Conservation (phyloP, 2,329 filamentous ascomycete genomes). For the Coniella lustricola region DNA sequence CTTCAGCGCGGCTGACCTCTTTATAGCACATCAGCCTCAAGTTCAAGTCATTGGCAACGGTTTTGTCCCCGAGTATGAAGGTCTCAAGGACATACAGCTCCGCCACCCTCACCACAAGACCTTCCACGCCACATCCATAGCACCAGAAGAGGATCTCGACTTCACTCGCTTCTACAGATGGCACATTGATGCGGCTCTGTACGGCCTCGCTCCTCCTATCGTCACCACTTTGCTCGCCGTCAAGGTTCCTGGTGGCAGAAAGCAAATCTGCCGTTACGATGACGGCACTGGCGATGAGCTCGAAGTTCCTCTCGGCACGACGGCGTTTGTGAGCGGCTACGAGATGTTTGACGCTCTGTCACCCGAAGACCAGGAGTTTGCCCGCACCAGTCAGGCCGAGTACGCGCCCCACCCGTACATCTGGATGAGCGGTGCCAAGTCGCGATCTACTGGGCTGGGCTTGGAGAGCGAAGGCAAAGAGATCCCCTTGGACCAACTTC, state of each 20-base stretch:
- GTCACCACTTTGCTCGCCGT: slow-evolving; percentile 69
- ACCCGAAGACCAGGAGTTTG: slow-evolving; percentile 60
- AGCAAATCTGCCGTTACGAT: slow-evolving; percentile 65
- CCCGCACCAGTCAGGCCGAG: slow-evolving; percentile 58
- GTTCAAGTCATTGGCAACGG: slow-evolving; percentile 78
- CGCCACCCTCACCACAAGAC: slow-evolving; percentile 71
- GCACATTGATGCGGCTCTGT: slow-evolving; percentile 75
- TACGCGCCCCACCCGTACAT: slow-evolving; percentile 76
- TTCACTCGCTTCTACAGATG: slow-evolving; percentile 62
- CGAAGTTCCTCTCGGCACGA: slow-evolving; percentile 65
- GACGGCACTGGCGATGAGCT: slow-evolving; percentile 62
- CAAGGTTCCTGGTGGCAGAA: slow-evolving; percentile 59
- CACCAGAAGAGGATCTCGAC: slow-evolving; percentile 39
- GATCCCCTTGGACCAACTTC: slow-evolving; percentile 29
- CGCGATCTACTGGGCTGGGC: slow-evolving; percentile 63
- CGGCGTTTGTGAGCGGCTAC: slow-evolving; percentile 66
- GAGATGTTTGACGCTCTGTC: slow-evolving; percentile 63
- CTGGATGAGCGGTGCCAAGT: slow-evolving; percentile 68
- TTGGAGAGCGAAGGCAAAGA: slow-evolving; percentile 61
- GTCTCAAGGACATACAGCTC: slow-evolving; percentile 59
- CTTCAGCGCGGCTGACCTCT: background rate
- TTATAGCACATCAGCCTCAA: slow-evolving; percentile 60
- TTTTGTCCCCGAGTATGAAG: slow-evolving; percentile 61
- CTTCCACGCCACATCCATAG: slow-evolving; percentile 62
- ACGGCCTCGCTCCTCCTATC: slow-evolving; percentile 65